phyloP scores from a whole-genome alignment of 1,284 basidiomycete genomes.

The Puccinia brachypodii region DNA sequence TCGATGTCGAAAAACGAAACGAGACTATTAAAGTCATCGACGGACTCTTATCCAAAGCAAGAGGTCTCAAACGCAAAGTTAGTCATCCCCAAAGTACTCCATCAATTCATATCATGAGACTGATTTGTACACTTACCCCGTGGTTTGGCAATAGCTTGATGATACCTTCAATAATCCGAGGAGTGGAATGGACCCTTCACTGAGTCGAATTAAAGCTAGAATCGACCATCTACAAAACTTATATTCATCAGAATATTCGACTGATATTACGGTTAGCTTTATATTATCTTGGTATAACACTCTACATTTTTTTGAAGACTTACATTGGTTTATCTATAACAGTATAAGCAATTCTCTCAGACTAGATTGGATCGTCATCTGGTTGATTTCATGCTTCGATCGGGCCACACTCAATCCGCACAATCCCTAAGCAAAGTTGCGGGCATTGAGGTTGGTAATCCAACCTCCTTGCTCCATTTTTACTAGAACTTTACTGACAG shows the following conservation, averaged over 20 bases:
- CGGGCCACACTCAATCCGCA: constrained; percentile 49
- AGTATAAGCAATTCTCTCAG: constrained; percentile 41
- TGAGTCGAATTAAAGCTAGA: constrained; percentile 61
- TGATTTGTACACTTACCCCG: neutral
- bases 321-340: neutral
- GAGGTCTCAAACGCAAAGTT: constrained; percentile 32
- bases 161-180: constrained; percentile 69
- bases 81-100: neutral
- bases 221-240: constrained; percentile 41
- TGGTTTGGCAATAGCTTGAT: constrained; percentile 62
- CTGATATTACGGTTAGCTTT: constrained; percentile 11
- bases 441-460: constrained; percentile 49
- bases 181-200: constrained; percentile 68
- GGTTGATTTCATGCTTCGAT: constrained; percentile 55
- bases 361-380: constrained; percentile 55
- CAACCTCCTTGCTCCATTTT: neutral
- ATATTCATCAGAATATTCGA: constrained; percentile 35
- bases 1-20: constrained; percentile 53
- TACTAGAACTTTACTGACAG: no score
- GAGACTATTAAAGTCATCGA: constrained; percentile 60
- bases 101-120: neutral
- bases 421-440: constrained; percentile 49
- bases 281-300: neutral
- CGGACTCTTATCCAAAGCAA: constrained; percentile 28
- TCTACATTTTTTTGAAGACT: neutral